Conservation (phyloP, 495 filamentous ascomycete genomes). For the Talaromyces wortmannii region DNA sequence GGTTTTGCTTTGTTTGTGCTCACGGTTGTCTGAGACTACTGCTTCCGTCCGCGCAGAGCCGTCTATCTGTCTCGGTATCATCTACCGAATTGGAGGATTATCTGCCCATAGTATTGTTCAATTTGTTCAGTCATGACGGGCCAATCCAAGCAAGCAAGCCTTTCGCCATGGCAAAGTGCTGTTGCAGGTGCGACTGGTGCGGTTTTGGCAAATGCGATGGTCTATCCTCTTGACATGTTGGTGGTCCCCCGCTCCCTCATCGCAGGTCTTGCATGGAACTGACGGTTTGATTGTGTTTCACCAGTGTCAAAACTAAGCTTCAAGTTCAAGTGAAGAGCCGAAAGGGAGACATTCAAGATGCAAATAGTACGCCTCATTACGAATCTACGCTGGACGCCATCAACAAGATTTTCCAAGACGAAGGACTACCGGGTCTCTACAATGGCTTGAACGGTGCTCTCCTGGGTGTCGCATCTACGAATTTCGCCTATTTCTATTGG, state of each 20-base stretch:
- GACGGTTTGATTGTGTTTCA: neutral
- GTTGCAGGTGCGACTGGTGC: conserved; percentile 91
- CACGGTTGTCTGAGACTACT: neutral
- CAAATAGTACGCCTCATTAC: conserved; percentile 61
- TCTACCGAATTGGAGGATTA: neutral
- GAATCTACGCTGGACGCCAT: conserved; percentile 82
- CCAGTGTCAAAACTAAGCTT: conserved; percentile 89
- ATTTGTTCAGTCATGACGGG: conserved; percentile 52
- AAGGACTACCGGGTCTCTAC: conserved; percentile 80
- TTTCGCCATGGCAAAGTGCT: conserved; percentile 92
- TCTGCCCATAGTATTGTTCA: neutral
- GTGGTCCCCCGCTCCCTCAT: conserved; percentile 14
- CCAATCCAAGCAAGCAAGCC: conserved; percentile 68
- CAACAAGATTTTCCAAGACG: conserved; percentile 72
- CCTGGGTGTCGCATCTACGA: conserved; percentile 90
- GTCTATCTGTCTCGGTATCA: neutral
- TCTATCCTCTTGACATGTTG: conserved; percentile 97
- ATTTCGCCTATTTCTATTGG: conserved; percentile 99
- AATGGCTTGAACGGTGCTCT: conserved; percentile 81
- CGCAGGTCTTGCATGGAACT: neutral
- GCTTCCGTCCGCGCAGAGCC: neutral
- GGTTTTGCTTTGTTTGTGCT: neutral
- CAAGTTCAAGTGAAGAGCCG: conserved; percentile 88
- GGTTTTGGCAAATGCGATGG: conserved; percentile 88
- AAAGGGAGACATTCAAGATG: conserved; percentile 21